A percentile compares a stretch with the other conserved stretches of the same genome.
Evolutionary conservation across 805 yeast genomes (phyloP).

Genomic region (Cyberlindnera mycetangii): DNA sequence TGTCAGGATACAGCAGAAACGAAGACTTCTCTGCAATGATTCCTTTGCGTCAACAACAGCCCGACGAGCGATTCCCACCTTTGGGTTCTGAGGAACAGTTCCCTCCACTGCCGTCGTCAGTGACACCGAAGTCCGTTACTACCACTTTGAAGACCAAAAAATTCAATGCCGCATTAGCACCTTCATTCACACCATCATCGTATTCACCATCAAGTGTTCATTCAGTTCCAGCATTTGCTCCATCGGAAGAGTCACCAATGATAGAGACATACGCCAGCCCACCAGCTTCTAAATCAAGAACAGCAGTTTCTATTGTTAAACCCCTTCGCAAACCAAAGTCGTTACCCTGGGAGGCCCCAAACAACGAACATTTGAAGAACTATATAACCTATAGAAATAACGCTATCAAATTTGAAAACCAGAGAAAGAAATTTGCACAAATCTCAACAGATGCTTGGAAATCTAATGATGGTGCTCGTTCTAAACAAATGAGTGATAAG

Average conservation of each 20-base stretch:
- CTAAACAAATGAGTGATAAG: constrained; percentile 28
- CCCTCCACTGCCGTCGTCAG: background rate
- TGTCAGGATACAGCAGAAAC: background rate
- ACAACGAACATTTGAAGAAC: constrained; percentile 12
- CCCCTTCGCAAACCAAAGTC: constrained; percentile 23
- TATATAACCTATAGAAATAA: constrained; percentile 17
- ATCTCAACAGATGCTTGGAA: constrained; percentile 28
- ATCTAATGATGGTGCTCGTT: constrained; percentile 24
- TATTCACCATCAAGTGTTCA: constrained; percentile 3
- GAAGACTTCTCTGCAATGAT: background rate
- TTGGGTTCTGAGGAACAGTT: constrained; percentile 1
- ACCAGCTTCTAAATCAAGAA: background rate
- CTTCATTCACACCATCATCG: constrained; percentile 5
- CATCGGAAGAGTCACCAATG: background rate
- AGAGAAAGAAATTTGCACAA: constrained; percentile 27
- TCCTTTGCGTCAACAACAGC: background rate
- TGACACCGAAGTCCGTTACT: background rate
- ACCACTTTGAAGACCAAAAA: constrained; percentile 2
- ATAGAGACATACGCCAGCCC: background rate
- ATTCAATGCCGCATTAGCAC: constrained; percentile 4
- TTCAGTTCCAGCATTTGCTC: background rate
- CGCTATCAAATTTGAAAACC: constrained; percentile 23
- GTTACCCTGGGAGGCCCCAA: constrained; percentile 27
- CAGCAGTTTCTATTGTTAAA: constrained; percentile 16
- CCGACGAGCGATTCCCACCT: constrained; percentile 6